These are phyloP conservation scores for Mortierella sp. DNA, from an alignment of 371 early-diverging fungal genomes.

Conservation along the genomic window DNA sequence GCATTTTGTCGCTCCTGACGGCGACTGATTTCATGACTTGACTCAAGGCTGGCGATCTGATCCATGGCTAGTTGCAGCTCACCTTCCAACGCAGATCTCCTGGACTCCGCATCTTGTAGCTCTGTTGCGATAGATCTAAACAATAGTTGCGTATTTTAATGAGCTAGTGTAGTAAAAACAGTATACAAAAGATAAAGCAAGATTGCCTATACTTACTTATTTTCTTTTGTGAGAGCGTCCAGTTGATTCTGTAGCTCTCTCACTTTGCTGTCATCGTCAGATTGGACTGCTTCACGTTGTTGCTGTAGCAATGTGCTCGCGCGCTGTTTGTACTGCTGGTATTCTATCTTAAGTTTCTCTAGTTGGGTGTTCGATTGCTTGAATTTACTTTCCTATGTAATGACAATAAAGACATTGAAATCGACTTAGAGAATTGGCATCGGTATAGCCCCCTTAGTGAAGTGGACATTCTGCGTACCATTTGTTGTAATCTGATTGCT, in stretches of 20 bases:
- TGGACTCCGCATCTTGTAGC: conserved; percentile 53
- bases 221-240: conserved; percentile 57
- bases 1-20: conserved; percentile 47
- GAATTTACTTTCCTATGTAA: conserved; percentile 62
- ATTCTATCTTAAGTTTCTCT: conserved; percentile 61
- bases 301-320: conserved; percentile 67
- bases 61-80: conserved; percentile 66
- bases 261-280: conserved; percentile 39
- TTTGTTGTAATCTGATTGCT: conserved; percentile 60
- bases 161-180: neutral
- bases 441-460: neutral
- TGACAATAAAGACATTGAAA: neutral
- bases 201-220: conserved; percentile 31
- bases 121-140: conserved; percentile 36
- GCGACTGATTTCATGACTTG: conserved; percentile 46
- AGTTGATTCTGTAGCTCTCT: conserved; percentile 47
- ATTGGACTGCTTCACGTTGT: conserved; percentile 52
- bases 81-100: conserved; percentile 57
- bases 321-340: conserved; percentile 73
- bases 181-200: neutral
- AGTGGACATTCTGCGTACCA: conserved; percentile 51
- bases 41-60: conserved; percentile 62
- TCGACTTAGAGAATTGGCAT: neutral
- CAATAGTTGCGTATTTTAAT: too few relatives aligned
- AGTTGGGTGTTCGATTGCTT: conserved; percentile 61